Conservation (phyloP, 257 asterid species). For the Nicotiana undulata region DNA sequence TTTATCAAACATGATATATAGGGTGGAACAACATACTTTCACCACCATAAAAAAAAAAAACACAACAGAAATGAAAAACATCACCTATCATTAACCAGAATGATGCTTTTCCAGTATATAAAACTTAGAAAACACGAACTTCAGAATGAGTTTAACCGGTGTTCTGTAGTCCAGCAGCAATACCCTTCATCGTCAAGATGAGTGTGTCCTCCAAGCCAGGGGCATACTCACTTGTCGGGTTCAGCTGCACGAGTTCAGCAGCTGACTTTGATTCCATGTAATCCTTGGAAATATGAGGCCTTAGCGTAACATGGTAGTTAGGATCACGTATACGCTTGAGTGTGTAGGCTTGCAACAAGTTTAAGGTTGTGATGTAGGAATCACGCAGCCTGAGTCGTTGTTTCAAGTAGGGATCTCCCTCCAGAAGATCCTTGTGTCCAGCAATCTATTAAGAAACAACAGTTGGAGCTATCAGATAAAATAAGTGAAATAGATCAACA, state of each 20-base stretch:
- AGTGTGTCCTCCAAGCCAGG: slow-evolving; percentile 53
- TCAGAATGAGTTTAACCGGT: slow-evolving; percentile 28
- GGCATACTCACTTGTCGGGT: slow-evolving; percentile 44
- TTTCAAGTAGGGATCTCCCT: slow-evolving; percentile 47
- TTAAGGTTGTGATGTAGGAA: slow-evolving; percentile 41
- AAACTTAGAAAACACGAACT: background rate
- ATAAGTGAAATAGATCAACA: background rate
- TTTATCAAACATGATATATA: background rate
- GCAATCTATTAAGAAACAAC: slow-evolving; percentile 28
- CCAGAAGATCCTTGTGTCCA: slow-evolving; percentile 47
- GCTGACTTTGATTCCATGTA: slow-evolving; percentile 30
- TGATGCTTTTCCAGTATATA: background rate
- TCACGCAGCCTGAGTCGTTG: slow-evolving; percentile 37
- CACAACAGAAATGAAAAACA: background rate
- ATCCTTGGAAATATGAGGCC: slow-evolving; percentile 46
- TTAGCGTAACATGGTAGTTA: slow-evolving; percentile 24
- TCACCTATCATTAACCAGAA: background rate
- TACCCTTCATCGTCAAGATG: slow-evolving; percentile 53
- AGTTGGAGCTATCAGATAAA: background rate
- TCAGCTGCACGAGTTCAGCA: slow-evolving; percentile 32
- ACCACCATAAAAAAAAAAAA: slow-evolving; percentile 2
- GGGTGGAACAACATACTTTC: background rate
- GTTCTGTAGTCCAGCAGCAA: slow-evolving; percentile 56
- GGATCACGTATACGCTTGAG: slow-evolving; percentile 41
- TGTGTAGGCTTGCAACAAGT: slow-evolving; percentile 40